Evolutionary conservation across 768 basidiomycete genomes (phyloP).

Genomic region (Leccinum boreale): DNA sequence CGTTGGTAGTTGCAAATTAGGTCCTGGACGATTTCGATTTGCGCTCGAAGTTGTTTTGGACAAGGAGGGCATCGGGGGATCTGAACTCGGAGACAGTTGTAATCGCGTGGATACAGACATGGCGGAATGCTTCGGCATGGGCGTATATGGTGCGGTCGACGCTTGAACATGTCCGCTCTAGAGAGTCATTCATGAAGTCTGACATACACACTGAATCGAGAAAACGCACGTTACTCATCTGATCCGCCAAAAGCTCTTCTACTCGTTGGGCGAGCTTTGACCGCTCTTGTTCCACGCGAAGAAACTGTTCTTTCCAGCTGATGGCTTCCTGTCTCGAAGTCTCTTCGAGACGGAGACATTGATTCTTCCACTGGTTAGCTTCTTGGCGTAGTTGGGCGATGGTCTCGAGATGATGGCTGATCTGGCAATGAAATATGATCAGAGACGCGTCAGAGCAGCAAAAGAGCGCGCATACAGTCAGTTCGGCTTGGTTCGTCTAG

Average conservation of each 20-base stretch:
- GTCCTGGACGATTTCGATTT: conserved; percentile 9
- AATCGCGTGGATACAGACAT: conserved; percentile 27
- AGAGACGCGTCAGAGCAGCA: background rate
- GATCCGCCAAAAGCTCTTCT: conserved; percentile 56
- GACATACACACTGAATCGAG: background rate
- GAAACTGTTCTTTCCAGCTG: conserved; percentile 80
- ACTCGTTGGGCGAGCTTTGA: conserved; percentile 52
- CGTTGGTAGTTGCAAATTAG: conserved; percentile 25
- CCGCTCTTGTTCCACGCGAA: conserved; percentile 69
- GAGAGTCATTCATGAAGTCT: background rate
- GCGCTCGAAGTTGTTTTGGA: conserved; percentile 18
- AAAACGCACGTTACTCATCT: conserved; percentile 39
- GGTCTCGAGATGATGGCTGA: conserved; percentile 56
- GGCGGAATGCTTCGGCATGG: conserved; percentile 26
- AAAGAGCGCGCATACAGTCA: conserved; percentile 41
- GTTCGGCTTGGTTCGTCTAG: conserved; percentile 54
- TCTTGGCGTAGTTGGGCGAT: conserved; percentile 63
- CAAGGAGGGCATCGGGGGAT: conserved; percentile 29
- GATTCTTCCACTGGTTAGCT: conserved; percentile 69
- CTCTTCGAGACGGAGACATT: conserved; percentile 48
- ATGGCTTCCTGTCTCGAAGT: conserved; percentile 46
- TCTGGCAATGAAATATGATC: conserved; percentile 34
- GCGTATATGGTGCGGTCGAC: conserved; percentile 31
- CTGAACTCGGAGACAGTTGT: conserved; percentile 19
- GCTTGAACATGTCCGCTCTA: conserved; percentile 16